Percentiles rank a stretch among this genome's conserved stretches.
phyloP scores from a whole-genome alignment of 2,329 filamentous ascomycete species.

The Lasiodiplodia theobromae region DNA sequence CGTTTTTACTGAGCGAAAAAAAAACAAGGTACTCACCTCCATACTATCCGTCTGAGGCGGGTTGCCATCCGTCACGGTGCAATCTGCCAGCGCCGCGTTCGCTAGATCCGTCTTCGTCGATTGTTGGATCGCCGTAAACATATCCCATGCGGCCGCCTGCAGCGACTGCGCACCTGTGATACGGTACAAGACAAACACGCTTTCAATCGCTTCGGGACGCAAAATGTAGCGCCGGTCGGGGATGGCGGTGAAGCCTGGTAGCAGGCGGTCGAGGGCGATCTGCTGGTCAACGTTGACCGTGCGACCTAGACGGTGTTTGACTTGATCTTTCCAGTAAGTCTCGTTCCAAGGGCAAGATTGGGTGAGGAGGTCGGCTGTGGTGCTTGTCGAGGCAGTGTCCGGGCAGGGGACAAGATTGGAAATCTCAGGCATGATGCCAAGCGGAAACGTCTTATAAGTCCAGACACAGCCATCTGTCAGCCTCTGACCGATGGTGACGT shows the following conservation, averaged over 20 bases:
- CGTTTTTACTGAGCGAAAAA: not conserved
- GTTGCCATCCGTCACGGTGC: slow-evolving; percentile 44
- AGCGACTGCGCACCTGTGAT: slow-evolving; percentile 62
- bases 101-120: slow-evolving; percentile 53
- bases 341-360: slow-evolving; percentile 61
- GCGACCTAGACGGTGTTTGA: slow-evolving; percentile 38
- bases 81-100: slow-evolving; percentile 54
- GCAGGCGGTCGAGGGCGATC: slow-evolving; percentile 50
- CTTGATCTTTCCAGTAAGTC: slow-evolving; percentile 55
- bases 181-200: slow-evolving; percentile 67
- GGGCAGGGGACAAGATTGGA: slow-evolving; percentile 62
- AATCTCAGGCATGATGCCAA: slow-evolving; percentile 68
- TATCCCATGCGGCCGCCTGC: slow-evolving; percentile 57
- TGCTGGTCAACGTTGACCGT: slow-evolving; percentile 42
- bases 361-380: not conserved
- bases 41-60: slow-evolving; percentile 52
- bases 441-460: slow-evolving; percentile 63
- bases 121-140: slow-evolving; percentile 56
- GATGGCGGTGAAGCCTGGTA: slow-evolving; percentile 53
- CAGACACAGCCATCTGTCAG: slow-evolving; percentile 69
- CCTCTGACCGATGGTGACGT: slow-evolving; percentile 63
- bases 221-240: slow-evolving; percentile 56
- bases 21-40: slow-evolving; percentile 44
- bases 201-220: slow-evolving; percentile 66
- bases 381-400: not conserved